Conservation (phyloP, 805 yeast species). For the Starmerella apicola region DNA sequence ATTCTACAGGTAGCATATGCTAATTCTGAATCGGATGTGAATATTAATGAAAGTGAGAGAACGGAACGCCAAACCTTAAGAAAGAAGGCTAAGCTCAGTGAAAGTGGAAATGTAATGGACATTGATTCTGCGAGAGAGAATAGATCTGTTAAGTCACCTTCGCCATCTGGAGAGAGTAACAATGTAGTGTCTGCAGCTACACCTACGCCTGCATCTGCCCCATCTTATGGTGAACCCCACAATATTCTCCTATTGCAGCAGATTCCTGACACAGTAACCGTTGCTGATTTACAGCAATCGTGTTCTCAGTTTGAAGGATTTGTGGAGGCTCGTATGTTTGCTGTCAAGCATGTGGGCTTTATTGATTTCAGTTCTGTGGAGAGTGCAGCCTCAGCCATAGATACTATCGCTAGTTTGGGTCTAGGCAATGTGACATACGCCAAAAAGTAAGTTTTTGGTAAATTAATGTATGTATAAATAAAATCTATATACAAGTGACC, state of each 20-base stretch:
- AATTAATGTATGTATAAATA: slow-evolving; percentile 1
- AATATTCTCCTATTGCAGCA: slow-evolving; percentile 55
- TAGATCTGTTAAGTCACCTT: too few species aligned
- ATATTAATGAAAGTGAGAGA: slow-evolving; percentile 26
- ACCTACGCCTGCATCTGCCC: not conserved
- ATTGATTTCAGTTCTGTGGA: slow-evolving; percentile 46
- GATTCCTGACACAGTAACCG: slow-evolving; percentile 37
- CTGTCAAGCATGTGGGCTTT: slow-evolving; percentile 60
- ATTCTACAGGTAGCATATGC: slow-evolving; percentile 33
- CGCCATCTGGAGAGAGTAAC: too few species aligned
- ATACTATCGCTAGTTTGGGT: not conserved
- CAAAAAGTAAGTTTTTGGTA: slow-evolving; percentile 12
- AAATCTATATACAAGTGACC: not conserved
- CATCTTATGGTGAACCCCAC: slow-evolving; percentile 36
- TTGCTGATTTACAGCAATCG: slow-evolving; percentile 31
- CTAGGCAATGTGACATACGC: slow-evolving; percentile 17
- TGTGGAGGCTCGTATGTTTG: slow-evolving; percentile 52
- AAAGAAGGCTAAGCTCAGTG: too few species aligned
- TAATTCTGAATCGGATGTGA: slow-evolving; percentile 13
- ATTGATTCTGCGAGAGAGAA: too few species aligned
- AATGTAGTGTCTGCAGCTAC: not conserved
- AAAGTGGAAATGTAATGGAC: too few species aligned
- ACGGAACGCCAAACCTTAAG: not conserved
- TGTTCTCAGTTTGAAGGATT: slow-evolving; percentile 51
- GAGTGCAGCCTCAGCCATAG: slow-evolving; percentile 13